A percentile compares a stretch with the other conserved stretches of the same genome.
These are phyloP conservation scores for Terfezia boudieri DNA, from an alignment of 495 filamentous ascomycete species.

Conservation along the genomic window DNA sequence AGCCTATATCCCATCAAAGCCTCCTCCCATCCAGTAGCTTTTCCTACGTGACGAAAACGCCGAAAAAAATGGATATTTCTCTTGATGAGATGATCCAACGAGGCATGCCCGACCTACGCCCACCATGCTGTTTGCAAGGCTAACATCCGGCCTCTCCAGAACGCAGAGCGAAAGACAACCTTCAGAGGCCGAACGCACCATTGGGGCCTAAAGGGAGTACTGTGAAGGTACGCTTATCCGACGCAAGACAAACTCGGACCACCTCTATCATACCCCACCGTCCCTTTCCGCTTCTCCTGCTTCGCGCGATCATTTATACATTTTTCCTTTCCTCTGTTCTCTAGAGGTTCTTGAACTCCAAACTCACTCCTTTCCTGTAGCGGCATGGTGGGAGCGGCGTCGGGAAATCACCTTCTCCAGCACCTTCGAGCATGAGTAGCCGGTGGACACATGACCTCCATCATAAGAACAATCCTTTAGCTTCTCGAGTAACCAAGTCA, in stretches of 20 bases:
- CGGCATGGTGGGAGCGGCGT: constrained; percentile 14
- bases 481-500: constrained; percentile 13
- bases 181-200: constrained; percentile 7
- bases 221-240: constrained; percentile 10
- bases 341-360: constrained; percentile 9
- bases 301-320: constrained; percentile 7
- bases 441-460: constrained; percentile 39
- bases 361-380: constrained; percentile 7
- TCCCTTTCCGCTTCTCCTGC: not conserved
- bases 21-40: too few relatives aligned
- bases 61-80: constrained; percentile 1
- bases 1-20: too few relatives aligned
- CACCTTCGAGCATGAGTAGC: constrained; percentile 21
- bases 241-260: not conserved
- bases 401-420: constrained; percentile 1
- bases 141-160: constrained; percentile 2
- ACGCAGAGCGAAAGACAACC: constrained; percentile 11
- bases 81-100: constrained; percentile 14
- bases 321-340: constrained; percentile 8
- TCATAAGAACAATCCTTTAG: constrained; percentile 19
- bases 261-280: not conserved
- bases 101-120: constrained; percentile 7
- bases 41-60: not conserved
- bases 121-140: not conserved
- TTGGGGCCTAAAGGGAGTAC: constrained; percentile 12